phyloP scores from a whole-genome alignment of 768 basidiomycete genomes.

The Pulveroboletus sp. region DNA sequence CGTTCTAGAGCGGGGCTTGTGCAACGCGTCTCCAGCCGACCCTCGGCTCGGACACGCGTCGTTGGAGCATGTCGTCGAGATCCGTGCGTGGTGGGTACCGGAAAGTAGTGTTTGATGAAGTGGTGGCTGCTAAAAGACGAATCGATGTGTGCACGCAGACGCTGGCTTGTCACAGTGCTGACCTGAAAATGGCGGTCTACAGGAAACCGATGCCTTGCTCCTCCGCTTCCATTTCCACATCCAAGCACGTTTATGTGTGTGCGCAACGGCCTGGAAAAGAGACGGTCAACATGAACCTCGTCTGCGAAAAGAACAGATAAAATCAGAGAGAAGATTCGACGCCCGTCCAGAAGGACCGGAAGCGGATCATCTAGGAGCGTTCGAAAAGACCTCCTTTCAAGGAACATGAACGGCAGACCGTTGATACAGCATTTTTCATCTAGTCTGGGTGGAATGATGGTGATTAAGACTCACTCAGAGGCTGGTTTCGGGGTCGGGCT shows the following conservation, averaged over 20 bases:
- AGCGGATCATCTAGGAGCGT: slow-evolving; percentile 29
- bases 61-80: background rate
- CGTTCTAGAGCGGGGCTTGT: slow-evolving; percentile 10
- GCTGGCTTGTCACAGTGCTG: too few species aligned
- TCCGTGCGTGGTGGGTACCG: slow-evolving; percentile 1
- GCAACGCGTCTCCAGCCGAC: slow-evolving; percentile 13
- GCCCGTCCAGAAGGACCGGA: slow-evolving; percentile 14
- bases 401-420: slow-evolving; percentile 1
- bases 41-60: background rate
- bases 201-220: background rate
- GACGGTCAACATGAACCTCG: slow-evolving; percentile 9
- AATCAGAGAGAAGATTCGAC: slow-evolving; percentile 34
- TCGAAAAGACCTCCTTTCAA: slow-evolving; percentile 25
- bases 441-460: background rate
- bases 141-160: too few species aligned
- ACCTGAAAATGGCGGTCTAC: too few species aligned
- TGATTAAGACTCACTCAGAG: slow-evolving; percentile 7
- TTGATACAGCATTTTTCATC: slow-evolving; percentile 29
- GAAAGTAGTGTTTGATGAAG: background rate
- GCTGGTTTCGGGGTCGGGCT: too few species aligned
- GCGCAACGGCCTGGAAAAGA: slow-evolving; percentile 1
- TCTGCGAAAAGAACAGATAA: background rate
- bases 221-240: background rate
- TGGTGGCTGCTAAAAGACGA: too few species aligned
- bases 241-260: background rate